These are phyloP conservation scores for Talaromyces proteolyticus DNA, from an alignment of 495 filamentous ascomycete genomes.

Conservation along the genomic window DNA sequence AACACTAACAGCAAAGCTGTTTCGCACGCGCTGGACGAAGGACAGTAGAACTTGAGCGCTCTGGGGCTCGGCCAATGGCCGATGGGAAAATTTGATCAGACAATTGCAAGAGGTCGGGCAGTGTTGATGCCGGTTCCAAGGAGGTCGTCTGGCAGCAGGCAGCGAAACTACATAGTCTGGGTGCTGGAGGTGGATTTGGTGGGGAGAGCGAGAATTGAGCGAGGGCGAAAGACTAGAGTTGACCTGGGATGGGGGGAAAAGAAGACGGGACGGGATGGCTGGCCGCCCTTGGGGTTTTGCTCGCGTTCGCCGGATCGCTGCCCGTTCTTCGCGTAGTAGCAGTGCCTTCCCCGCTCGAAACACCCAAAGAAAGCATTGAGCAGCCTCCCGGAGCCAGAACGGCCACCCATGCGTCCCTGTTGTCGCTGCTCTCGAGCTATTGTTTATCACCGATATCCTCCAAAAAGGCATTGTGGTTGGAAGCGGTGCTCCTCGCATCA, in stretches of 20 bases:
- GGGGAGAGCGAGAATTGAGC: slow-evolving; percentile 7
- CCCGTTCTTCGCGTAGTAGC: not conserved
- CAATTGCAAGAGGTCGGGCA: slow-evolving; percentile 4
- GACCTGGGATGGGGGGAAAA: slow-evolving; percentile 26
- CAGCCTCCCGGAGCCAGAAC: too few species aligned
- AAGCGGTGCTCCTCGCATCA: not conserved
- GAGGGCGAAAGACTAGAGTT: slow-evolving; percentile 2
- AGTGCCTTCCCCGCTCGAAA: slow-evolving; percentile 3
- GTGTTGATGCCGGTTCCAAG: slow-evolving; percentile 7
- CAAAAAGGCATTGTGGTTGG: too few species aligned
- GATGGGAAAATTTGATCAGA: not conserved
- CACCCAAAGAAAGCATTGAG: too few species aligned
- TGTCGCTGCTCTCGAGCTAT: too few species aligned
- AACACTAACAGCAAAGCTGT: not conserved
- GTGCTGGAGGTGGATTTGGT: slow-evolving; percentile 4
- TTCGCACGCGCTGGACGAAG: not conserved
- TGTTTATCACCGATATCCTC: too few species aligned
- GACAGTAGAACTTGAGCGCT: not conserved
- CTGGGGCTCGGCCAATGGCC: not conserved
- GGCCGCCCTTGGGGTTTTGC: slow-evolving; percentile 16
- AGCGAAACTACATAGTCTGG: slow-evolving; percentile 43
- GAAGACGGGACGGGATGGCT: slow-evolving; percentile 28
- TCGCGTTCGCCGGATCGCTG: slow-evolving; percentile 7
- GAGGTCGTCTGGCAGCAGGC: slow-evolving; percentile 26
- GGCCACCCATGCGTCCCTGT: too few species aligned